Conservation (phyloP, 1,284 basidiomycete genomes). For the Paramarasmius palmivorus region DNA sequence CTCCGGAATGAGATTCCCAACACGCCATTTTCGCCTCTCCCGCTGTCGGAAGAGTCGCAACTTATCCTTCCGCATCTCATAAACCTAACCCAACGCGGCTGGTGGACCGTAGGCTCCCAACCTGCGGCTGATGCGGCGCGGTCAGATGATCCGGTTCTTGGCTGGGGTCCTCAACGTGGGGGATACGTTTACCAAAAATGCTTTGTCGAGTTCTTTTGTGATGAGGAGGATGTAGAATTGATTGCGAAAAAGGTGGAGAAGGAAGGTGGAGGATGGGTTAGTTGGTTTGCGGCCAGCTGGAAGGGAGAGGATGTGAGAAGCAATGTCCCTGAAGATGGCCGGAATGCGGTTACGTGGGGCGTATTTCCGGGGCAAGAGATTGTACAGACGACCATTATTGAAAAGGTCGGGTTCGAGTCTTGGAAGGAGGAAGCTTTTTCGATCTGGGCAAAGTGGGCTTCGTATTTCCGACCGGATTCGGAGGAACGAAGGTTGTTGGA, state of each 20-base stretch:
- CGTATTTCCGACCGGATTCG: constrained; percentile 80
- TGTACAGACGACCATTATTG: constrained; percentile 96
- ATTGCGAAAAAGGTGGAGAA: constrained; percentile 60
- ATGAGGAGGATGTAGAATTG: constrained; percentile 58
- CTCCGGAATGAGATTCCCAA: constrained; percentile 70
- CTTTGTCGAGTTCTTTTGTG: constrained; percentile 96
- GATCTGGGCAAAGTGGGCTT: constrained; percentile 95
- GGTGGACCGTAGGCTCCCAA: constrained; percentile 98
- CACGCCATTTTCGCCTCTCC: constrained; percentile 90
- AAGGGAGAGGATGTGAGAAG: constrained; percentile 9
- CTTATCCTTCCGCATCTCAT: constrained; percentile 83
- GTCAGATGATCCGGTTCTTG: constrained; percentile 78
- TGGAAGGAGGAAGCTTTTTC: constrained; percentile 99
- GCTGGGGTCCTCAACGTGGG: constrained; percentile 90
- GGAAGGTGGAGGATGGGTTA: constrained; percentile 12
- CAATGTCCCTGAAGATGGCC: constrained; percentile 46
- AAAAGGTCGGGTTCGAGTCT: constrained; percentile 85
- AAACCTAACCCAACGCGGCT: constrained; percentile 71
- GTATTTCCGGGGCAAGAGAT: constrained; percentile 98
- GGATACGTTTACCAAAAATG: constrained; percentile 98
- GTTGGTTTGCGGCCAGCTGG: constrained; percentile 22
- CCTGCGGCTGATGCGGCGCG: constrained; percentile 85
- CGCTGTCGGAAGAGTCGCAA: constrained; percentile 84
- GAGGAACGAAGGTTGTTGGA: constrained; percentile 76
- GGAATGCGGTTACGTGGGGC: constrained; percentile 99